A percentile compares a stretch with the other conserved stretches of the same genome.
Conservation (phyloP, 2,329 filamentous ascomycete species). For the Calonectria honghensis region DNA sequence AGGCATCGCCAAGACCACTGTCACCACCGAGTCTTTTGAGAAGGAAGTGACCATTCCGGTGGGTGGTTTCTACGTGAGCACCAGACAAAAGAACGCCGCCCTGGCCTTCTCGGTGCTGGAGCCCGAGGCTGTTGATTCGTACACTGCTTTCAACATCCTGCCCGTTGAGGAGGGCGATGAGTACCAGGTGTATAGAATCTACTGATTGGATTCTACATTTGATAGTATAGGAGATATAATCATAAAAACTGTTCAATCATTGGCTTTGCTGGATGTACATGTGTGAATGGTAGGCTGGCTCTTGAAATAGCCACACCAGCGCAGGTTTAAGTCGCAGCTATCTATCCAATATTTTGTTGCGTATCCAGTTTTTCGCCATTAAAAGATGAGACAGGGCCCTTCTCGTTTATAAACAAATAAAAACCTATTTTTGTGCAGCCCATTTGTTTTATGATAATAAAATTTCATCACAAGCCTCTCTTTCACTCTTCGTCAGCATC, state of each 20-base stretch:
- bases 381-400: neutral
- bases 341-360: neutral
- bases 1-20: conserved; percentile 6
- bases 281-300: neutral
- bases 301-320: neutral
- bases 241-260: neutral
- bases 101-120: conserved; percentile 55
- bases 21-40: conserved; percentile 11
- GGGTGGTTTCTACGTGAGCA: conserved; percentile 54
- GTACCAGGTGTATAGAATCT: conserved; percentile 52
- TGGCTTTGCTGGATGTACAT: neutral
- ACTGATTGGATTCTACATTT: neutral
- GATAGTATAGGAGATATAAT: neutral
- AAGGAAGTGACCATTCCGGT: conserved; percentile 50
- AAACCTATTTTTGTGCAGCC: too few relatives aligned
- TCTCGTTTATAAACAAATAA: too few relatives aligned
- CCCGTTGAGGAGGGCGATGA: conserved; percentile 52
- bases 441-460: too few relatives aligned
- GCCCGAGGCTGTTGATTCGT: conserved; percentile 54
- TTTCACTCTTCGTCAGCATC: too few relatives aligned
- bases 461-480: too few relatives aligned
- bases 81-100: conserved; percentile 54
- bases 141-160: conserved; percentile 52
- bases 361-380: neutral
- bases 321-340: neutral